phyloP scores from a whole-genome alignment of 257 asterid species.

The Nicotiana knightiana region DNA sequence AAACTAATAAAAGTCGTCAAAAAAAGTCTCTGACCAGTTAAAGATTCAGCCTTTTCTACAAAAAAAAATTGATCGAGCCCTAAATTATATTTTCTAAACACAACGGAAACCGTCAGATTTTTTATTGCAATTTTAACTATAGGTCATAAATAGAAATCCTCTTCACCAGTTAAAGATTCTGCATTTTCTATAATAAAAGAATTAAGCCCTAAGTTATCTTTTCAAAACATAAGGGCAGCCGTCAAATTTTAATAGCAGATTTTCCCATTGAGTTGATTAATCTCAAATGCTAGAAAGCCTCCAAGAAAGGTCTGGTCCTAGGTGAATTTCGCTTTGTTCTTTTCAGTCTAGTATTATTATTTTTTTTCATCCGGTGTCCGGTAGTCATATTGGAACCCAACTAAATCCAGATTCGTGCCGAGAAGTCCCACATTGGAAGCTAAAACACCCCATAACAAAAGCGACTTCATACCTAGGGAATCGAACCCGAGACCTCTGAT shows the following conservation, averaged over 20 bases:
- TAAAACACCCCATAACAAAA: too few relatives aligned
- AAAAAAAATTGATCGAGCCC: neutral
- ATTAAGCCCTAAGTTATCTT: neutral
- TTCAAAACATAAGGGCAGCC: neutral
- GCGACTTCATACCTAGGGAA: too few relatives aligned
- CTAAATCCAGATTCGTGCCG: too few relatives aligned
- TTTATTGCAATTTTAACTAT: neutral
- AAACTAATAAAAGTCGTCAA: too few relatives aligned
- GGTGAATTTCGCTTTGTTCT: neutral
- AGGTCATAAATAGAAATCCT: neutral
- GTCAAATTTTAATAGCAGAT: neutral
- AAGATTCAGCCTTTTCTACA: neutral
- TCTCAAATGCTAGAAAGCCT: neutral
- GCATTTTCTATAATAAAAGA: neutral
- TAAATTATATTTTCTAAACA: neutral
- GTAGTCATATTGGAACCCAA: too few relatives aligned
- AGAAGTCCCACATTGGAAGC: too few relatives aligned
- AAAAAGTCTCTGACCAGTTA: neutral
- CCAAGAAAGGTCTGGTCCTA: neutral
- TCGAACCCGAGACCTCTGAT: too few relatives aligned
- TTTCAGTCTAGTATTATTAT: too few relatives aligned
- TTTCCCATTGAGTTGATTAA: neutral
- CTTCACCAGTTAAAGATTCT: neutral
- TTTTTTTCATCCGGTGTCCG: too few relatives aligned
- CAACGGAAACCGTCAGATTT: neutral